Conservation (phyloP, 2,329 filamentous ascomycete species). For the Aspergillus hortae region DNA sequence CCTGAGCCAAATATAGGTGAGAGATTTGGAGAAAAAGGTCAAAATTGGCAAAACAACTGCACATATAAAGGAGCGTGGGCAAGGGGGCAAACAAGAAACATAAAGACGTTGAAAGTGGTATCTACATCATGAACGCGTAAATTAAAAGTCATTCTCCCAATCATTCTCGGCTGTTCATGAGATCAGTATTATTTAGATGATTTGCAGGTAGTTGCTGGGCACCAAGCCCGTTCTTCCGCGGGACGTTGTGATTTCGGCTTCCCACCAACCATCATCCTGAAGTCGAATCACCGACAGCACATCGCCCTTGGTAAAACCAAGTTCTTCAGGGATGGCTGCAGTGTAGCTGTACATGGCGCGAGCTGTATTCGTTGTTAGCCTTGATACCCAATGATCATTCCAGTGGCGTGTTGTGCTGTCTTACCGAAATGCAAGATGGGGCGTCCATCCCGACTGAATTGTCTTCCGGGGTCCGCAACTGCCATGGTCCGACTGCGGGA, state of each 20-base stretch:
- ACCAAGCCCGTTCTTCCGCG: conserved; percentile 54
- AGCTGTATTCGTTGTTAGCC: conserved; percentile 52
- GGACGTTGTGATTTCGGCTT: conserved; percentile 76
- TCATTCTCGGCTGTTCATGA: conserved; percentile 24
- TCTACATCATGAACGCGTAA: conserved; percentile 20
- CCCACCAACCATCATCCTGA: conserved; percentile 99
- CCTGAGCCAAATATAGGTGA: no score
- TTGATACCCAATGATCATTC: not conserved
- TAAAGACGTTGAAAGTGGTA: conserved; percentile 11
- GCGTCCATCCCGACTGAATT: conserved; percentile 80
- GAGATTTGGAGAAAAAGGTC: no score
- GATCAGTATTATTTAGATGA: conserved; percentile 39
- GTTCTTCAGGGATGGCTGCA: conserved; percentile 90
- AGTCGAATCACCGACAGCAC: conserved; percentile 81
- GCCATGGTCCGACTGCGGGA: conserved; percentile 80
- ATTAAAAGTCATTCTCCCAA: conserved; percentile 4
- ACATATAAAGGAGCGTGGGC: not conserved
- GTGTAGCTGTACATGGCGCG: conserved; percentile 92
- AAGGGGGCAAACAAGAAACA: not conserved
- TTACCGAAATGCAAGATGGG: conserved; percentile 92
- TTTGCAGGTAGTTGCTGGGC: conserved; percentile 65
- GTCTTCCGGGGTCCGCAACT: conserved; percentile 63
- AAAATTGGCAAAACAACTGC: not conserved
- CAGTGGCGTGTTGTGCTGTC: conserved; percentile 34
- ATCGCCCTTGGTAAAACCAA: conserved; percentile 90